A percentile compares a stretch with the other conserved stretches of the same genome.
These are phyloP conservation scores for Sugiyamaella pinicola DNA, from an alignment of 1,139 yeast species.

Conservation along the genomic window DNA sequence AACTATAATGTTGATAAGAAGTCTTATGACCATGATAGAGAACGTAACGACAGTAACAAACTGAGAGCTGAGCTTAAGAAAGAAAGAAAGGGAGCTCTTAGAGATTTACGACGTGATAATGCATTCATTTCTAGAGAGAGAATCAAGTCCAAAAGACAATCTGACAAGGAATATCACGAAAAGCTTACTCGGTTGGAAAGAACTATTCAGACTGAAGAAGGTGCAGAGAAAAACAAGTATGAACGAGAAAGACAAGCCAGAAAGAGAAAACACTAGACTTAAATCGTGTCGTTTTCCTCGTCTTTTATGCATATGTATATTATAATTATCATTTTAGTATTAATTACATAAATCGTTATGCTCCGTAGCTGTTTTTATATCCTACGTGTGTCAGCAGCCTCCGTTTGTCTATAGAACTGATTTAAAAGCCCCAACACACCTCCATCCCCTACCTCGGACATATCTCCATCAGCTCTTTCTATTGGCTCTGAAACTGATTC, in stretches of 20 bases:
- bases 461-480: conserved; percentile 33
- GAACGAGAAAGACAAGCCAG: conserved; percentile 79
- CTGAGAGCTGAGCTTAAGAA: conserved; percentile 84
- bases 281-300: not conserved
- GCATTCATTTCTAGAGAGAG: conserved; percentile 85
- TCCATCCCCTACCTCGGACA: conserved; percentile 40
- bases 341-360: too few species aligned
- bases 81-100: conserved; percentile 84
- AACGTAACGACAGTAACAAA: conserved; percentile 80
- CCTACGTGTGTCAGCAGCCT: conserved; percentile 21
- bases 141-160: conserved; percentile 72
- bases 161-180: conserved; percentile 78
- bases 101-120: conserved; percentile 88
- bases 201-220: conserved; percentile 87
- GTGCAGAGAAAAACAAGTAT: conserved; percentile 88
- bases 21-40: conserved; percentile 81
- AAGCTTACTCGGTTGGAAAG: conserved; percentile 88
- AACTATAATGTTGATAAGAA: conserved; percentile 95
- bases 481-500: conserved; percentile 9
- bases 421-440: conserved; percentile 85
- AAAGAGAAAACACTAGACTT: conserved; percentile 47
- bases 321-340: conserved; percentile 13
- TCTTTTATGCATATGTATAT: conserved; percentile 16
- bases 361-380: not conserved
- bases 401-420: conserved; percentile 63